Base-by-base conservation (phyloP, 108 stramenopile genomes). In the Schizochytrium sp. region DNA sequence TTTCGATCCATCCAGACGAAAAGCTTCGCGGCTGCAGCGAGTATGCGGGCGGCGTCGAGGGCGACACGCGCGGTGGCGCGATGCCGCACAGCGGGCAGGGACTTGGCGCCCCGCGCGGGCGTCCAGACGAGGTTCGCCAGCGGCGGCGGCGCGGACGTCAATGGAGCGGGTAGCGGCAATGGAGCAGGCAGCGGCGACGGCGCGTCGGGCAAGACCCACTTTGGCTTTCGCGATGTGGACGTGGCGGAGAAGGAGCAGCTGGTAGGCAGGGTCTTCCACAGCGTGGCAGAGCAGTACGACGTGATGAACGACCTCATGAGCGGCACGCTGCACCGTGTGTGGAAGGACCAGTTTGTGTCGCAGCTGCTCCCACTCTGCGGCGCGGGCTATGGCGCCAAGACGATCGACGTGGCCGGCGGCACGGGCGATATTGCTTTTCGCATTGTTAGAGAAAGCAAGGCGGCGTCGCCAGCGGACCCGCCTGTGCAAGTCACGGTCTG, bases 241-340 rank as follows among this genome's bases (percentile, higher is more conserved):
- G 60, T 34, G 21, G 59, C 58, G 48, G 89, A 87, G 14, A 91
- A 91, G 91, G 96, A 96, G 87, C 89, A 90, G 0, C 91, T 93
- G 10, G 97, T 98, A 0, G 90, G 93, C n/a, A 89, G 92, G 60
- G 97, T 98, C 3, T 98, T 98, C 89, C 94, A 95, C 87, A 95
- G 91, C 76, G 96, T 98, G 3, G 97, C 97, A 12, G 95, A 95
- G 60, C 92, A 91, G 58, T 94, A 94, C 76, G 99, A 99, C 89
- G 93, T 99, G 41, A 99, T 99, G 99, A 99, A 99, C 89, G 99
- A 99, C 91, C 91, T 98, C 88, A 99, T 99, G 99, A 94, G 93
- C 59, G 97, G 93, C 14, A 98, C 98, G 14, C 43, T 93, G 90
- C 98, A 99, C 91, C 93, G 99, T 4, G 92, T 96, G 44, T 99